Base-by-base conservation (phyloP, 257 asterid genomes). In the Forsythia suspensa region DNA sequence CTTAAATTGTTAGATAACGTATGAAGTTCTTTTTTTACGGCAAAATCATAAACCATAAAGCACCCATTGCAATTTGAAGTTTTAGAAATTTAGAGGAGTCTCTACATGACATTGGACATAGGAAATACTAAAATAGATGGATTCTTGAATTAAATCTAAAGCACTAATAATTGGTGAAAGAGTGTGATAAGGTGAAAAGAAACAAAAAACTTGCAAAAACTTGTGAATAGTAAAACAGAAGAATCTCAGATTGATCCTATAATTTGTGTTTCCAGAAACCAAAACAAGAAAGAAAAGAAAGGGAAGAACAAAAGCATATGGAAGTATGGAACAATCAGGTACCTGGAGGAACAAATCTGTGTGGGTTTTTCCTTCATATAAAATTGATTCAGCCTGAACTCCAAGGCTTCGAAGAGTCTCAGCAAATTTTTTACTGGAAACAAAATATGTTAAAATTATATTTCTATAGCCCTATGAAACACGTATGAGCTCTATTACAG, bases 341-440 rank as follows among this genome's bases (percentile, higher is more conserved):
- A 95, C 98, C 99, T 95, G 98, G 82, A 95, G 87, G 84, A 95
- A 93, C 80, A 95, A 57, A 85, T 95, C 99, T 6, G 99, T 93
- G 88, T 95, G 99, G 10, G 97, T 92, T 83, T 92, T 95, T 77
- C 98, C 98, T 90, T 96, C 98, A 66, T 96, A 96, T 5, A 96
- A 76, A 68, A 94, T 79, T 6, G 94, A 84, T 85, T 92, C 94
- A 4, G 97, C 98, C 79, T 91, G 84, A 36, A 86, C 98, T 79
- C 98, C 99, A 75, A 88, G 76, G 68, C 83, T 55, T 65, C 72
- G 92, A 44, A 96, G 97, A 72, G 93, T 85, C 81, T 94, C 97
- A 40, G 93, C 95, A 72, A 94, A 96, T 74, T 82, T 88, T 85
- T 82, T 90, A 79, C 99, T 96, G 92, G 69, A 72, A 55, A 48